Percentiles rank a stretch among this genome's conserved stretches.
phyloP scores from a whole-genome alignment of 2,329 filamentous ascomycete species.

The Monosporascus sp. region DNA sequence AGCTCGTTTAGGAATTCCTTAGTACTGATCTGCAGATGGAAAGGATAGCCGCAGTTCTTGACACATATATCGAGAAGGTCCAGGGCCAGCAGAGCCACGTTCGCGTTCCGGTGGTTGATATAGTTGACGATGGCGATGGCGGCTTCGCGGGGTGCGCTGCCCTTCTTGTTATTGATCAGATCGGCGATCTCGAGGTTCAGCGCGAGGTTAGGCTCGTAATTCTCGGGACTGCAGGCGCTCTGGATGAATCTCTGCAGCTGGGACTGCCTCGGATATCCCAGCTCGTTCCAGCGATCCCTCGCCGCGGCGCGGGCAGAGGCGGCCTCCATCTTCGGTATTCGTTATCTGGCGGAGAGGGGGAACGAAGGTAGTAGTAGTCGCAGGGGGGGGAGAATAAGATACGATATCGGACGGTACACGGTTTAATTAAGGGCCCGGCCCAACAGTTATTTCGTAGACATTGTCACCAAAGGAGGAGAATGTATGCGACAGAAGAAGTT shows the following conservation, averaged over 20 bases:
- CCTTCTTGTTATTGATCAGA: slow-evolving; percentile 96
- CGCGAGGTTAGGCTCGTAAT: slow-evolving; percentile 96
- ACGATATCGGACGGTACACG: background rate
- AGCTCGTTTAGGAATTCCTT: slow-evolving; percentile 99
- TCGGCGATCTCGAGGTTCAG: slow-evolving; percentile 95
- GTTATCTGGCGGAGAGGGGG: slow-evolving; percentile 5
- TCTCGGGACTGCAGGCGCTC: slow-evolving; percentile 92
- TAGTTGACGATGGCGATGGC: slow-evolving; percentile 88
- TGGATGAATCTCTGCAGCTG: slow-evolving; percentile 93
- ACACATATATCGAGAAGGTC: slow-evolving; percentile 96
- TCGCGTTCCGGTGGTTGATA: slow-evolving; percentile 95
- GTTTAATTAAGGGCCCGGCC: background rate
- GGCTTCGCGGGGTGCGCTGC: slow-evolving; percentile 88
- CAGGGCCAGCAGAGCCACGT: slow-evolving; percentile 85
- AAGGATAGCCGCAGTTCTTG: slow-evolving; percentile 99
- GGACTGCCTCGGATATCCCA: slow-evolving; percentile 71
- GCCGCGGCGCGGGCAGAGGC: slow-evolving; percentile 92
- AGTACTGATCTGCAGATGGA: slow-evolving; percentile 96
- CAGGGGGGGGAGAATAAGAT: background rate
- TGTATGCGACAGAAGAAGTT: background rate
- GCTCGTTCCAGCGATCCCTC: slow-evolving; percentile 85
- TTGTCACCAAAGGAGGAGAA: background rate
- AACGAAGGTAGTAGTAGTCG: background rate
- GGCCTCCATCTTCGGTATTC: slow-evolving; percentile 69
- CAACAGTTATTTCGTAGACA: background rate